Conservation (phyloP, 1,284 basidiomycete species). For the Cutaneotrichosporon curvatum region DNA sequence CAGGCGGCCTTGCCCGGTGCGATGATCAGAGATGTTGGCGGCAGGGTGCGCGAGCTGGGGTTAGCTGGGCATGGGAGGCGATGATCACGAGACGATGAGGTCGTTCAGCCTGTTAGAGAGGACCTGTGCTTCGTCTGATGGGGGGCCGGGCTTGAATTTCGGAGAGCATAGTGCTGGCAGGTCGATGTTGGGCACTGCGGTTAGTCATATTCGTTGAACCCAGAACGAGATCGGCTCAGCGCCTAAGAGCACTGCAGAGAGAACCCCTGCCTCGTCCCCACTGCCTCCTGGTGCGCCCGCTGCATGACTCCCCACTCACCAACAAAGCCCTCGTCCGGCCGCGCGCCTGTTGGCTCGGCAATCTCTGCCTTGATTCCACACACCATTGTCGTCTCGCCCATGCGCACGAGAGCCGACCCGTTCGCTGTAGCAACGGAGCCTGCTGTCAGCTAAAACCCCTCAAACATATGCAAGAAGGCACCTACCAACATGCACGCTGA, state of each 20-base stretch:
- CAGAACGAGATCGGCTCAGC: background rate
- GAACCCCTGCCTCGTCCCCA: too few relatives aligned
- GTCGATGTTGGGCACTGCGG: conserved; percentile 74
- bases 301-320: conserved; percentile 61
- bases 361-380: conserved; percentile 94
- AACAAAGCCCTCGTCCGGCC: conserved; percentile 68
- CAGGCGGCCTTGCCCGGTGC: conserved; percentile 72
- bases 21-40: conserved; percentile 68
- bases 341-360: conserved; percentile 72
- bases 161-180: conserved; percentile 86
- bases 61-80: background rate
- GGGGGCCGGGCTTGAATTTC: conserved; percentile 89
- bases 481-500: conserved; percentile 66
- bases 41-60: conserved; percentile 60
- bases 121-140: conserved; percentile 82
- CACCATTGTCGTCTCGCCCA: conserved; percentile 83
- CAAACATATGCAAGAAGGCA: too few relatives aligned
- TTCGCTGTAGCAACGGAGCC: conserved; percentile 85
- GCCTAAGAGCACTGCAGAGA: too few relatives aligned
- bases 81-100: conserved; percentile 58
- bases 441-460: conserved; percentile 24
- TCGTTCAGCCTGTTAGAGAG: conserved; percentile 75
- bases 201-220: conserved; percentile 4
- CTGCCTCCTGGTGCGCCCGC: too few relatives aligned
- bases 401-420: conserved; percentile 78